These are phyloP conservation scores for Hypoxylon sp. DNA, from an alignment of 2,329 filamentous ascomycete genomes.

Conservation along the genomic window DNA sequence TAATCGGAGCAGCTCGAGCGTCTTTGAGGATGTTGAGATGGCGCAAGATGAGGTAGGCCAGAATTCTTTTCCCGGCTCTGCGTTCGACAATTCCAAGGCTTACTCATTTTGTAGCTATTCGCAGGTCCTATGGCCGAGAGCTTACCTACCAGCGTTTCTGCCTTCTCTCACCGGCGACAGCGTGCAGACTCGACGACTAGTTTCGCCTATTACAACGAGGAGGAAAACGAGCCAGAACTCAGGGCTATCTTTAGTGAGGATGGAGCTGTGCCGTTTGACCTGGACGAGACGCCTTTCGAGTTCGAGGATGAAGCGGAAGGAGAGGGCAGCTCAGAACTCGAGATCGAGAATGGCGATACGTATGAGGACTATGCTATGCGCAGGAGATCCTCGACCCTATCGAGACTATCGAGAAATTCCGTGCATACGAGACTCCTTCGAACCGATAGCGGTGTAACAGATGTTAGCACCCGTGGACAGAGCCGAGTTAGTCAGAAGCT, in stretches of 20 bases:
- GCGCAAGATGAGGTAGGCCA: slow-evolving; percentile 83
- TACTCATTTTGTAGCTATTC: slow-evolving; percentile 67
- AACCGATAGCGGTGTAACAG: slow-evolving; percentile 74
- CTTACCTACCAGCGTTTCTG: slow-evolving; percentile 91
- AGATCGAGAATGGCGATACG: slow-evolving; percentile 52
- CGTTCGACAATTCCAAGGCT: slow-evolving; percentile 34
- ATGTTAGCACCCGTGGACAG: slow-evolving; percentile 68
- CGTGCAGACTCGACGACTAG: slow-evolving; percentile 86
- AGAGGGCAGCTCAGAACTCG: slow-evolving; percentile 51
- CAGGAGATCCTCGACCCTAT: slow-evolving; percentile 70
- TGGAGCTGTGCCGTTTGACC: slow-evolving; percentile 42
- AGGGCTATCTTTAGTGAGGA: slow-evolving; percentile 52
- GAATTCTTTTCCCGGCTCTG: slow-evolving; percentile 8
- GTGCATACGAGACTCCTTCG: slow-evolving; percentile 73
- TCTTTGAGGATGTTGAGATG: slow-evolving; percentile 98
- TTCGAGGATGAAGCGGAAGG: slow-evolving; percentile 44
- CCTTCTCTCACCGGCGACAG: slow-evolving; percentile 83
- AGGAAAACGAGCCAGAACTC: slow-evolving; percentile 56
- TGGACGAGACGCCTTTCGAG: slow-evolving; percentile 47
- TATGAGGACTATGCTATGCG: slow-evolving; percentile 60
- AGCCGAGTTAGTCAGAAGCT: slow-evolving; percentile 85
- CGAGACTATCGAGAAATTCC: slow-evolving; percentile 63
- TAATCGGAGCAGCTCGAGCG: slow-evolving; percentile 78
- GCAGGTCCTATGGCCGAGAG: slow-evolving; percentile 94
- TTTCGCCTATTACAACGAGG: slow-evolving; percentile 87